These are phyloP conservation scores for Poronia punctata DNA, from an alignment of 495 filamentous ascomycete species.

Conservation along the genomic window DNA sequence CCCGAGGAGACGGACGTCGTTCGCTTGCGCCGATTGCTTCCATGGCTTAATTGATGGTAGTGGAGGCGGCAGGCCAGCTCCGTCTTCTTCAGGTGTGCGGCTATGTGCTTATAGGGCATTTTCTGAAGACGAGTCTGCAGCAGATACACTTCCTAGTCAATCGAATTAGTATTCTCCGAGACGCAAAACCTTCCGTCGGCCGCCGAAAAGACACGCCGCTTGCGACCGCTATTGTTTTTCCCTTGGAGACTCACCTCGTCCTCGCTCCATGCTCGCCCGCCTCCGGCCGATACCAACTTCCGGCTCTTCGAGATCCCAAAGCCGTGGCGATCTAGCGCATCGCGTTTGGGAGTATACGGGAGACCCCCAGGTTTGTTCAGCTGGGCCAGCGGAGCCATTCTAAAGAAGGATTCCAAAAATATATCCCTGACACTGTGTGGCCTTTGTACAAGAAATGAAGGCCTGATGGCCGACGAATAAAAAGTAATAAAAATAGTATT, in stretches of 20 bases:
- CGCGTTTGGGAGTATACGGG: constrained; percentile 39
- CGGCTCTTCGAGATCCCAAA: constrained; percentile 52
- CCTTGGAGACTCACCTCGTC: constrained; percentile 70
- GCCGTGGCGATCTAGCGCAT: constrained; percentile 45
- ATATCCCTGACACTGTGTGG: constrained; percentile 14
- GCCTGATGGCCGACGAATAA: too few species aligned
- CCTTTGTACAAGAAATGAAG: too few species aligned
- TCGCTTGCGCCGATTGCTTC: constrained; percentile 65
- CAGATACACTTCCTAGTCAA: constrained; percentile 67
- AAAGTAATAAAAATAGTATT: constrained; percentile 12
- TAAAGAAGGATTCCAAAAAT: too few species aligned
- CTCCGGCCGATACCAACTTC: constrained; percentile 58
- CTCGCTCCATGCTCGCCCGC: constrained; percentile 69
- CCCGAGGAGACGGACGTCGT: constrained; percentile 55
- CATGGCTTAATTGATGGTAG: constrained; percentile 77
- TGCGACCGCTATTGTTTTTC: too few species aligned
- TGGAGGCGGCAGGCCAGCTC: constrained; percentile 79
- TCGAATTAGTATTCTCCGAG: not conserved
- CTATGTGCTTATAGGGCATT: constrained; percentile 87
- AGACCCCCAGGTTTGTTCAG: constrained; percentile 33
- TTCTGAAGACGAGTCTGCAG: constrained; percentile 76
- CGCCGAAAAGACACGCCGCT: too few species aligned
- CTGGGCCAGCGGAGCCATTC: constrained; percentile 43
- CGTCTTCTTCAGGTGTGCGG: constrained; percentile 74
- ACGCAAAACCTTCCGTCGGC: too few species aligned